Evolutionary conservation across 495 filamentous ascomycete genomes (phyloP).

Genomic region (Clavariopsis aquatica): DNA sequence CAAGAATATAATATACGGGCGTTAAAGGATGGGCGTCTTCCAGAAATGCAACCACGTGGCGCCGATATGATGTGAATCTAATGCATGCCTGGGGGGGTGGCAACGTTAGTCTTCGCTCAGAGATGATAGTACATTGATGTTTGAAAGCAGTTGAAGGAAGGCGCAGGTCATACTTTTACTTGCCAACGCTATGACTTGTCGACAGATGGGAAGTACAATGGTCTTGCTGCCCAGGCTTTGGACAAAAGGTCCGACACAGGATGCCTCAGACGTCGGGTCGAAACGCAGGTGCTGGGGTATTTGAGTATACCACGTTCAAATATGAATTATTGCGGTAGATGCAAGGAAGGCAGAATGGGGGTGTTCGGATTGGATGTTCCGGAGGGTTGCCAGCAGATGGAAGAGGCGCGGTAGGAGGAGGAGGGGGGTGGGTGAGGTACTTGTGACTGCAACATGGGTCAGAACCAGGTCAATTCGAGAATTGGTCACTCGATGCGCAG

Average conservation of each 20-base stretch:
- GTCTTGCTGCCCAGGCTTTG: background rate
- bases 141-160: background rate
- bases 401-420: no score
- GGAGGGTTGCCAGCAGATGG: background rate
- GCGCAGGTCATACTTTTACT: conserved; percentile 12
- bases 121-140: background rate
- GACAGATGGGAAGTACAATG: background rate
- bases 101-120: background rate
- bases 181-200: background rate
- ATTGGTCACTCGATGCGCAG: conserved; percentile 3
- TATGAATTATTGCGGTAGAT: background rate
- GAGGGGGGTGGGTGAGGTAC: background rate
- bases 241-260: background rate
- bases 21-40: conserved; percentile 2
- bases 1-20: conserved; percentile 1
- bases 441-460: conserved; percentile 10
- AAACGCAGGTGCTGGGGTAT: conserved; percentile 13
- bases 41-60: conserved; percentile 23
- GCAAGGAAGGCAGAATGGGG: background rate
- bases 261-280: conserved; percentile 5
- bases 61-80: conserved; percentile 15
- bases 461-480: conserved; percentile 1
- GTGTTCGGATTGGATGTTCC: background rate
- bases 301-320: background rate
- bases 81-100: conserved; percentile 26